Base-by-base conservation (phyloP, 108 stramenopile species). In the Craspedostauros australis region DNA sequence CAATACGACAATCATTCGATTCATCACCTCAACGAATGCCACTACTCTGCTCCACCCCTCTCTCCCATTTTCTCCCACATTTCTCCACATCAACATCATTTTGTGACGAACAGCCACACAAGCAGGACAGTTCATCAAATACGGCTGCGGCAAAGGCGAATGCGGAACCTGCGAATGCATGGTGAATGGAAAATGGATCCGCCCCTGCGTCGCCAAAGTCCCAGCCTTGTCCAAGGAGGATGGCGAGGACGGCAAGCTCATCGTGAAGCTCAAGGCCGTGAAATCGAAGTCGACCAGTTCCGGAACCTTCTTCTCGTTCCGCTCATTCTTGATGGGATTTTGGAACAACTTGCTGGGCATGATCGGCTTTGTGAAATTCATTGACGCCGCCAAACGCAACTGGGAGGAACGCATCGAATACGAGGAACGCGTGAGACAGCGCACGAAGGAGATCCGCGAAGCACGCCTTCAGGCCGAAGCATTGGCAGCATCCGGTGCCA, bases 131-230 rank as follows among this genome's bases (percentile, higher is more conserved):
- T 88, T 66, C 64, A 90, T 95, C 57, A 79, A 84, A 54, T 95
- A 95, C 62, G 86, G 85, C 39, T 95, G 93, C 56, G 87, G 87
- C 15, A 95, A 95, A 54, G 93, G 93, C 14, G 93, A 94, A 66
- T 94, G 93, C 52, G 93, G 93, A 23, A 91, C 89, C 19, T 94
- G 93, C 54, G 87, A 88, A 54, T 60, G 73, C 43, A 64, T 78
- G 58, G 68, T 79, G 39, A 66, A 88, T 56, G 93, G 93, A 41
- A 79, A 90, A 50, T 89, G 86, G 83, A 66, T 91, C 23, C 66
- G 84, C 18, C 80, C 88, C 0, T 94, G 93, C 70, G 53, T 82
- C 7, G 71, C 67, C 19, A 68, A 43, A 8, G 75, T 91, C 11
- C 85, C 85, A 2, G 76, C 71, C 5, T 23, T 29, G 19, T 23